phyloP scores from a whole-genome alignment of 257 asterid genomes.

The Primulina eburnea region DNA sequence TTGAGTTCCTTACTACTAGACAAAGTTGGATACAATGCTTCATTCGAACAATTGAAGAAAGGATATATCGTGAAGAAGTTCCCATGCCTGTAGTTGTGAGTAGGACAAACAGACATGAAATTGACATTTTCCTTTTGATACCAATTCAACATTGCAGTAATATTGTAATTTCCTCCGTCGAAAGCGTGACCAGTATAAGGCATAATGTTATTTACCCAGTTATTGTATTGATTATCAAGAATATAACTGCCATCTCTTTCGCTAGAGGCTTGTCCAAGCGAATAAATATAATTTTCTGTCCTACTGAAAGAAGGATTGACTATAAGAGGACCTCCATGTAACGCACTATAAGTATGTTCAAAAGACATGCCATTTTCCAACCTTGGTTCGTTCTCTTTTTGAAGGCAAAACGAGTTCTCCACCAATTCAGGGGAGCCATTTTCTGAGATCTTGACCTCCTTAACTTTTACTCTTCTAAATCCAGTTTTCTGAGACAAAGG shows the following conservation, averaged over 20 bases:
- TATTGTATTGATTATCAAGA: conserved; percentile 38
- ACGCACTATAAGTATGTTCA: conserved; percentile 32
- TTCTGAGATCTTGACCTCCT: conserved; percentile 32
- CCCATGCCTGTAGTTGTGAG: conserved; percentile 36
- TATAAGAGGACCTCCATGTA: conserved; percentile 27
- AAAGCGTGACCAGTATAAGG: conserved; percentile 38
- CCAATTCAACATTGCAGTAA: conserved; percentile 29
- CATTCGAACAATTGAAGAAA: conserved; percentile 35
- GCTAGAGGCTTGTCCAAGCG: conserved; percentile 39
- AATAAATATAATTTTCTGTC: conserved; percentile 27
- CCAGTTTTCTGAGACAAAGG: conserved; percentile 40
- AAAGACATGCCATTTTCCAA: conserved; percentile 25
- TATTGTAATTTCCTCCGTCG: conserved; percentile 33
- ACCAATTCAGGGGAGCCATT: conserved; percentile 36
- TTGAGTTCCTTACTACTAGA: conserved; percentile 35
- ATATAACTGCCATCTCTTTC: conserved; percentile 35
- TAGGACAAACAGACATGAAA: conserved; percentile 33
- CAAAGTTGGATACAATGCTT: conserved; percentile 28
- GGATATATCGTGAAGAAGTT: conserved; percentile 33
- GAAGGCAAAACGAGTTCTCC: conserved; percentile 27
- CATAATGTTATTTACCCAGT: conserved; percentile 29
- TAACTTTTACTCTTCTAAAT: conserved; percentile 35
- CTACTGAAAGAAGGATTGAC: conserved; percentile 29
- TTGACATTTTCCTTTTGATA: conserved; percentile 35
- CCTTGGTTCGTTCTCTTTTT: conserved; percentile 30